Conservation (phyloP, 2,329 filamentous ascomycete genomes). For the Epichloe aotearoae region DNA sequence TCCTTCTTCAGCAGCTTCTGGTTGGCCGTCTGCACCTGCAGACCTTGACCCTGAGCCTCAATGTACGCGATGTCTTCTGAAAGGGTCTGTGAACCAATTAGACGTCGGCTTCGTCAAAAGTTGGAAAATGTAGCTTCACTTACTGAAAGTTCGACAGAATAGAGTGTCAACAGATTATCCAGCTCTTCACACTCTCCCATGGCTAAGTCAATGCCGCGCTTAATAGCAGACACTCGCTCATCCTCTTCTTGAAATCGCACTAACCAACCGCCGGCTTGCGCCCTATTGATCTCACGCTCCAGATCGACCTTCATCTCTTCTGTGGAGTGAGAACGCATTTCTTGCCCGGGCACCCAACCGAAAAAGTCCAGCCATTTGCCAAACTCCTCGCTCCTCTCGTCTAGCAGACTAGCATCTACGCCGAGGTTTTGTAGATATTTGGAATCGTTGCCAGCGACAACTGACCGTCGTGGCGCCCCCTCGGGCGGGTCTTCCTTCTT, state of each 20-base stretch:
- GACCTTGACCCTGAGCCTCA: conserved; percentile 88
- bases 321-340: conserved; percentile 61
- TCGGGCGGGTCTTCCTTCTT: conserved; percentile 19
- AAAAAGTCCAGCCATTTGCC: conserved; percentile 74
- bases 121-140: conserved; percentile 19
- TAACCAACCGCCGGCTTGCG: conserved; percentile 88
- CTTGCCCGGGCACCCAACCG: conserved; percentile 68
- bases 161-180: conserved; percentile 85
- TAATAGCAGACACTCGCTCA: conserved; percentile 76
- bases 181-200: conserved; percentile 93
- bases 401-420: conserved; percentile 63
- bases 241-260: conserved; percentile 76
- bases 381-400: conserved; percentile 66
- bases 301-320: conserved; percentile 73
- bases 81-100: conserved; percentile 49
- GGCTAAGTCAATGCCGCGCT: conserved; percentile 73
- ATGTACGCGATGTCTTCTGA: conserved; percentile 96
- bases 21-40: conserved; percentile 94
- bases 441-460: conserved; percentile 58
- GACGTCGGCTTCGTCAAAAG: background rate
- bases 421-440: conserved; percentile 69
- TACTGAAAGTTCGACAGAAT: conserved; percentile 86
- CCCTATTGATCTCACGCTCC: conserved; percentile 75
- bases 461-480: conserved; percentile 44
- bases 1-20: conserved; percentile 89